Conservation (phyloP, 2,329 filamentous ascomycete species). For the Ascochyta clinopodiicola region DNA sequence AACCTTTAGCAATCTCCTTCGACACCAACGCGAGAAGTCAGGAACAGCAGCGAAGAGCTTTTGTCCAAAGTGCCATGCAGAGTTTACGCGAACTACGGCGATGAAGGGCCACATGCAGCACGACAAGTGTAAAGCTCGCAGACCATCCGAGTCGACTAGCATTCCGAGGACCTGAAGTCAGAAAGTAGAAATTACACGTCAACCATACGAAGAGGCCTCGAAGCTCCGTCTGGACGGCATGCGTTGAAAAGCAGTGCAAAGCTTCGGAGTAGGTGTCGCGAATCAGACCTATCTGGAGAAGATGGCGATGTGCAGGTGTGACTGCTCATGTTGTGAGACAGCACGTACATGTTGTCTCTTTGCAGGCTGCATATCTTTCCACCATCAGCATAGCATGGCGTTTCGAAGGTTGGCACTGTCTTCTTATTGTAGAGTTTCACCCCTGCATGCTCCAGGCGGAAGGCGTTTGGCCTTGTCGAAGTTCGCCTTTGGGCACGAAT, state of each 20-base stretch:
- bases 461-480: not conserved
- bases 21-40: conserved; percentile 93
- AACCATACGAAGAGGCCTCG: too few species aligned
- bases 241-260: too few species aligned
- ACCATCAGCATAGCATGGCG: conserved; percentile 12
- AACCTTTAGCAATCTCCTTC: conserved; percentile 91
- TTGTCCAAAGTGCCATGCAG: conserved; percentile 89
- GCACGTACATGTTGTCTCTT: not conserved
- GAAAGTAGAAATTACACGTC: too few species aligned
- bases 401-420: not conserved
- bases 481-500: not conserved
- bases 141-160: conserved; percentile 51
- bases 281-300: too few species aligned
- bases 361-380: not conserved
- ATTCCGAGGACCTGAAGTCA: conserved; percentile 13
- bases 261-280: too few species aligned
- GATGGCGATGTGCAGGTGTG: not conserved
- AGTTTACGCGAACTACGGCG: conserved; percentile 88
- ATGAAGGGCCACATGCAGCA: conserved; percentile 85
- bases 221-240: too few species aligned
- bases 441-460: not conserved
- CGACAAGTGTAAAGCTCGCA: conserved; percentile 87
- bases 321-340: not conserved
- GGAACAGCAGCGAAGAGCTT: conserved; percentile 87
- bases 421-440: not conserved